Evolutionary conservation across 2,329 filamentous ascomycete genomes (phyloP).

Genomic region (Venturia pyrina): DNA sequence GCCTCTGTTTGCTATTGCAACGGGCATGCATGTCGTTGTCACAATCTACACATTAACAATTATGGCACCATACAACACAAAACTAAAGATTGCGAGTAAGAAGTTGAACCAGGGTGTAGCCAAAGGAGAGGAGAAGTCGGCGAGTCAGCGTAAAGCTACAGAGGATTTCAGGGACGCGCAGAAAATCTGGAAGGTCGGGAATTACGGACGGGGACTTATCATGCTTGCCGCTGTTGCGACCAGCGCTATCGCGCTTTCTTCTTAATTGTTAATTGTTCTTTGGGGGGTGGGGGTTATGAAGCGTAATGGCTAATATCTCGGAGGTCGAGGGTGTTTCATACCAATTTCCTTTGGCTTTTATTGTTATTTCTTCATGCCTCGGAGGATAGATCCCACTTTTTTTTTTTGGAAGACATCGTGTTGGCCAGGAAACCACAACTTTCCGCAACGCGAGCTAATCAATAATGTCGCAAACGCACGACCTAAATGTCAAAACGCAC

Average conservation of each 20-base stretch:
- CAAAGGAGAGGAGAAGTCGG: conserved; percentile 1
- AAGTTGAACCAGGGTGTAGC: conserved; percentile 1
- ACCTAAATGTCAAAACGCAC: no score
- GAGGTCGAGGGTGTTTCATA: no score
- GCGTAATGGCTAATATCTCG: neutral
- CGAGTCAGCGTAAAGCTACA: neutral
- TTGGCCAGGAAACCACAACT: no score
- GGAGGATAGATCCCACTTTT: no score
- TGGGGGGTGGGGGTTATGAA: neutral
- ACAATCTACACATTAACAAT: conserved; percentile 1
- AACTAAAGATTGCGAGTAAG: neutral
- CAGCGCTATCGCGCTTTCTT: conserved; percentile 1
- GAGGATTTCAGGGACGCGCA: conserved; percentile 1
- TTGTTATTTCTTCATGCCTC: no score
- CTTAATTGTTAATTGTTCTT: neutral
- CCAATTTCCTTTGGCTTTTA: no score
- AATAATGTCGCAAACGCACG: no score
- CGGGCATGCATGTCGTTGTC: neutral
- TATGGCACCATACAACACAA: conserved; percentile 7
- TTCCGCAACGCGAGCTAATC: no score
- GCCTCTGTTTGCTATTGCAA: neutral
- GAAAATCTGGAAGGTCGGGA: neutral
- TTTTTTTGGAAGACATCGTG: no score
- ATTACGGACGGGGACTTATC: neutral
- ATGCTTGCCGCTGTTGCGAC: neutral